Base-by-base conservation (phyloP, 116 monocot species). In the Dioscorea cayenensis region DNA sequence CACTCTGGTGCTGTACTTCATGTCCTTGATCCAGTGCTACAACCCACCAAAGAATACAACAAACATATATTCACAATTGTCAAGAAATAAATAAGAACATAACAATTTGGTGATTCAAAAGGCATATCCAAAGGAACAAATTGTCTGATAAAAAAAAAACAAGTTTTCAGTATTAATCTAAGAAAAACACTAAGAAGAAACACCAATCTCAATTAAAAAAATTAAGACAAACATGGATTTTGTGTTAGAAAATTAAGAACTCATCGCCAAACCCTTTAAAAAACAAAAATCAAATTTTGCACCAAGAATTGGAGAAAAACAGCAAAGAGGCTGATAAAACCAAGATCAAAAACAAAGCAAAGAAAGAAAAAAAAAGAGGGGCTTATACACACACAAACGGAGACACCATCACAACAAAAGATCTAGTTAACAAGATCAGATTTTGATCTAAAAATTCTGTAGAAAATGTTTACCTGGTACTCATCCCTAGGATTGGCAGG, bases 11-110 rank as follows among this genome's bases (percentile, higher is more conserved):
- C 71, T 75, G 72, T 67, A 79, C 20, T 65, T 81, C 70, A 79
- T 73, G 60, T 81, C 87, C 71, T 84, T 88, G 76, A 81, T 74
- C 87, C 87, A 88, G 66, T 84, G 84, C 87, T 88, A 66, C 52
- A 71, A 52, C 9, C 27, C 36, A 43, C 55, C 55, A 55, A 55
- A 55, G 5, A 55, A 14, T 16, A 55, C 18, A 55, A 55, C 2
- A 16, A 55, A 1, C 5, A 55, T 55, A 55, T 55, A 16, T 16
- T n/a, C 43, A 43, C 12, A 43, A 1, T 43, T 43, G 43, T 8
- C 1, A 43, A 43, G 7, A 9, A 43, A 43, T 43, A 43, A 43
- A 43, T 43, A 43, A 43, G 43, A 43, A 9, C 43, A 43, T 1
- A 43, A 1, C 5, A 43, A 43, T 43, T 43, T 43, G 43, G 8